A percentile compares a stretch with the other conserved stretches of the same genome.
Evolutionary conservation across 2,329 filamentous ascomycete species (phyloP).

Genomic region (Pseudogymnoascus sp.): DNA sequence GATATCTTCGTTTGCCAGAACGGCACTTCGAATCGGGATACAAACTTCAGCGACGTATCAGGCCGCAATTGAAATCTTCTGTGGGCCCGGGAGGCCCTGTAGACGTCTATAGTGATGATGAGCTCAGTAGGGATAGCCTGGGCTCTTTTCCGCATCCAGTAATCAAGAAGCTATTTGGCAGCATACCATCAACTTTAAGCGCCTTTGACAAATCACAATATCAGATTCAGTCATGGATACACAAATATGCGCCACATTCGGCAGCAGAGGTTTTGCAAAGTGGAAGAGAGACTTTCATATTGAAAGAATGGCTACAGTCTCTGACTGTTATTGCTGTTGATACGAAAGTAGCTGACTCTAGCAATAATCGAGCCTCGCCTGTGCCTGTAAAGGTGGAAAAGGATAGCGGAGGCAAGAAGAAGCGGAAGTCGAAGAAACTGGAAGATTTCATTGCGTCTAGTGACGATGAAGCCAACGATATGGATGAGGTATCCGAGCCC

Average conservation of each 20-base stretch:
- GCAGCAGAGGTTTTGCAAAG: slow-evolving; percentile 69
- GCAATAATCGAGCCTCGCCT: slow-evolving; percentile 16
- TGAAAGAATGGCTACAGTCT: slow-evolving; percentile 74
- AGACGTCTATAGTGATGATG: slow-evolving; percentile 30
- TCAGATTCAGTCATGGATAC: slow-evolving; percentile 65
- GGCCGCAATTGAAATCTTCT: slow-evolving; percentile 35
- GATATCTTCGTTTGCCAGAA: slow-evolving; percentile 45
- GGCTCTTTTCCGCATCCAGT: slow-evolving; percentile 43
- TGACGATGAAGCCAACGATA: slow-evolving; percentile 63
- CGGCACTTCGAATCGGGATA: slow-evolving; percentile 52
- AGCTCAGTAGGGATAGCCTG: slow-evolving; percentile 26
- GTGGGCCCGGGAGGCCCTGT: slow-evolving; percentile 13
- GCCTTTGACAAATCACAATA: slow-evolving; percentile 75
- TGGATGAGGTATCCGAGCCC: slow-evolving; percentile 60
- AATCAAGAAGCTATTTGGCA: slow-evolving; percentile 50
- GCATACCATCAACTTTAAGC: slow-evolving; percentile 56
- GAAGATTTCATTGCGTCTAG: slow-evolving; percentile 75
- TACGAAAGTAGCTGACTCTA: slow-evolving; percentile 38
- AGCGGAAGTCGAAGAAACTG: slow-evolving; percentile 57
- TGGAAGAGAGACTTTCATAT: slow-evolving; percentile 59
- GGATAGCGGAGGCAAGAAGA: slow-evolving; percentile 50
- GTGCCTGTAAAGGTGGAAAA: slow-evolving; percentile 24
- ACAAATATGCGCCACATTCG: slow-evolving; percentile 72
- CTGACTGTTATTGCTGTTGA: slow-evolving; percentile 73
- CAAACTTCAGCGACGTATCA: slow-evolving; percentile 44